phyloP scores from a whole-genome alignment of 768 basidiomycete species.

The Clavulina sp. region DNA sequence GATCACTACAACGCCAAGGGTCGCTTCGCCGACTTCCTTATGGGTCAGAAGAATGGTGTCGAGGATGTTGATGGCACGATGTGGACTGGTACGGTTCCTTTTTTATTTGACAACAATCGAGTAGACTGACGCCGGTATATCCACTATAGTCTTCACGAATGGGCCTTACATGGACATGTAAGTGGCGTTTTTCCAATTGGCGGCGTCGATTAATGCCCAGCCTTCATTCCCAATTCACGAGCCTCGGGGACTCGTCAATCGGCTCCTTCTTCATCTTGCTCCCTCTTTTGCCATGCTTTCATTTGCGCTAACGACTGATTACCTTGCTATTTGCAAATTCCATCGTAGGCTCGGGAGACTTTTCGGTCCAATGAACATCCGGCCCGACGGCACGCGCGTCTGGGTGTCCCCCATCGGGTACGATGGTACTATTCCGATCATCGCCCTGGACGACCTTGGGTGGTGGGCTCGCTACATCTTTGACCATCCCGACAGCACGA shows the following conservation, averaged over 20 bases:
- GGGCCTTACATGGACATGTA: neutral
- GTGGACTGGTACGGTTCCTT: too few relatives aligned
- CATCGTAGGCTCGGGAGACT: too few relatives aligned
- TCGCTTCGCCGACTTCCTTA: neutral
- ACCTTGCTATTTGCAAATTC: too few relatives aligned
- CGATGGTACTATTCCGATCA: neutral
- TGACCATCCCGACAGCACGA: neutral
- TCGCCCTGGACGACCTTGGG: neutral
- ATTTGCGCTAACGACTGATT: too few relatives aligned
- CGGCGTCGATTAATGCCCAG: neutral
- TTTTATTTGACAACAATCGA: too few relatives aligned
- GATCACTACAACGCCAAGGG: conserved; percentile 2
- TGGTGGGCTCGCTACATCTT: conserved; percentile 1
- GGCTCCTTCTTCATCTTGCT: too few relatives aligned
- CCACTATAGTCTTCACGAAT: conserved; percentile 1
- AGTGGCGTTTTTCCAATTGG: conserved; percentile 14
- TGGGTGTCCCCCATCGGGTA: neutral
- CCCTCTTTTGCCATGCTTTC: too few relatives aligned
- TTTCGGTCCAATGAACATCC: neutral
- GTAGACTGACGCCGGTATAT: too few relatives aligned
- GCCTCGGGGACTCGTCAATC: neutral
- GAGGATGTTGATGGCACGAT: neutral
- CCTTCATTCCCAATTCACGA: too few relatives aligned
- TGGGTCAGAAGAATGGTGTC: neutral
- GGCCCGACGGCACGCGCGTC: neutral